Conservation (phyloP, 1,139 yeast species). For the Lodderomyces pseudojiufengensis region DNA sequence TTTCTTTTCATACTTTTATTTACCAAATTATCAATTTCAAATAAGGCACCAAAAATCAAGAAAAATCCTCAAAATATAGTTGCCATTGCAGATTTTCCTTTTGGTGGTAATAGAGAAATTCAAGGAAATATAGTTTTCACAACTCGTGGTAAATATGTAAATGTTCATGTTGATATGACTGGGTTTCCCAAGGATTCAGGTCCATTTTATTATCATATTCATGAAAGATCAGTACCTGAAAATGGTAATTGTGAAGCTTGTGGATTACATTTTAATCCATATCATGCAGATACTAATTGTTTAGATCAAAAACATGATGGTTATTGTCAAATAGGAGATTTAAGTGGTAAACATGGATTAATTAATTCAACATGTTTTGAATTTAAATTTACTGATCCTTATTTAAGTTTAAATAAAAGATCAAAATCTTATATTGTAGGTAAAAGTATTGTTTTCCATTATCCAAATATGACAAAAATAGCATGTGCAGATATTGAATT, state of each 20-base stretch:
- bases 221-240: slow-evolving; percentile 42
- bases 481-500: slow-evolving; percentile 56
- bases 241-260: slow-evolving; percentile 46
- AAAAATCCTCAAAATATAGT: slow-evolving; percentile 45
- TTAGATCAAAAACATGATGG: slow-evolving; percentile 45
- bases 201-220: slow-evolving; percentile 58
- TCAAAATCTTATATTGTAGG: slow-evolving; percentile 51
- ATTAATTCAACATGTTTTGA: slow-evolving; percentile 55
- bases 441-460: slow-evolving; percentile 51
- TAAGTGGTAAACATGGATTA: slow-evolving; percentile 62
- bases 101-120: slow-evolving; percentile 35
- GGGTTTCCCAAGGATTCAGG: slow-evolving; percentile 57
- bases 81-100: slow-evolving; percentile 57
- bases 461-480: slow-evolving; percentile 44
- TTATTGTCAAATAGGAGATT: slow-evolving; percentile 57
- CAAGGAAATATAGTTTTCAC: slow-evolving; percentile 51
- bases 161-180: slow-evolving; percentile 57
- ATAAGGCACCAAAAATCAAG: slow-evolving; percentile 36
- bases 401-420: slow-evolving; percentile 45
- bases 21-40: slow-evolving; percentile 1
- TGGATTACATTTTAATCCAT: slow-evolving; percentile 55
- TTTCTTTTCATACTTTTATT: slow-evolving; percentile 1
- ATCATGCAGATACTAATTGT: slow-evolving; percentile 43
- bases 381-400: slow-evolving; percentile 50
- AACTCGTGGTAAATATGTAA: slow-evolving; percentile 46